Evolutionary conservation across 2,329 filamentous ascomycete genomes (phyloP).

Genomic region (Trichoderma breve): DNA sequence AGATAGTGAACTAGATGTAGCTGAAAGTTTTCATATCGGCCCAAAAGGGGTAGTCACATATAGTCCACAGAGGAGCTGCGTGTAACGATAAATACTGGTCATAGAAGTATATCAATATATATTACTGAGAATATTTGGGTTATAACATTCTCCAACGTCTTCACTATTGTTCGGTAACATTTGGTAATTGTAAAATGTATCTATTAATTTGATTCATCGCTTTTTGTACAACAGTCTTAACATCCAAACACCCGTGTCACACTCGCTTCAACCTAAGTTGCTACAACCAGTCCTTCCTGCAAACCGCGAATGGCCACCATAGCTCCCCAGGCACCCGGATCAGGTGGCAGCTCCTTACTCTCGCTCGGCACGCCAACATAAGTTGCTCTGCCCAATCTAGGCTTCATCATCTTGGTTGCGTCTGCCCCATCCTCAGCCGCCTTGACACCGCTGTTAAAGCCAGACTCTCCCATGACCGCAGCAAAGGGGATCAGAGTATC

Average conservation of each 20-base stretch:
- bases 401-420: conserved; percentile 62
- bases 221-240: neutral
- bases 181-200: neutral
- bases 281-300: conserved; percentile 25
- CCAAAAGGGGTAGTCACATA: too few species aligned
- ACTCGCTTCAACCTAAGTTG: neutral
- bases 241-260: neutral
- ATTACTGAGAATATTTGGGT: neutral
- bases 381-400: conserved; percentile 64
- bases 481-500: conserved; percentile 56
- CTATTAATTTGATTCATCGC: neutral
- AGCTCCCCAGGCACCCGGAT: conserved; percentile 69
- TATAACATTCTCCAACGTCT: neutral
- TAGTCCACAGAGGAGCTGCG: too few species aligned
- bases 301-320: conserved; percentile 53
- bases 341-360: conserved; percentile 55
- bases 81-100: too few species aligned
- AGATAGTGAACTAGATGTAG: too few species aligned
- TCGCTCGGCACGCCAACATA: conserved; percentile 61
- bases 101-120: neutral
- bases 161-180: neutral
- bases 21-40: too few species aligned
- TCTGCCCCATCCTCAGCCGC: conserved; percentile 61
- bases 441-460: conserved; percentile 55
- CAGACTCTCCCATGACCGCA: conserved; percentile 44